Percentiles rank a stretch among this genome's conserved stretches.
These are phyloP conservation scores for Corrigiola litoralis DNA, from an alignment of 179 eudicot species.

Conservation along the genomic window DNA sequence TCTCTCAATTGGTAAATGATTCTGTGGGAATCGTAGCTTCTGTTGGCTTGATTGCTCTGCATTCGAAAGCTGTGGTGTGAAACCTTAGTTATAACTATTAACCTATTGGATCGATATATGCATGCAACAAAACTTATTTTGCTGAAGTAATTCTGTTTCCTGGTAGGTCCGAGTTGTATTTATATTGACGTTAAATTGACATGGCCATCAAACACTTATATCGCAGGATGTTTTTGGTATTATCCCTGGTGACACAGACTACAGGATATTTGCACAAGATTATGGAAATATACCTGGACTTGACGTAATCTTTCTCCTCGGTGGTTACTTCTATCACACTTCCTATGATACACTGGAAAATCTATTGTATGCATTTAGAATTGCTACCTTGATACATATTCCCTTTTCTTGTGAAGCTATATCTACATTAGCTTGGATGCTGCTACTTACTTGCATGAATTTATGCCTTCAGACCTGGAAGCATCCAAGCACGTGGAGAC, in stretches of 20 bases:
- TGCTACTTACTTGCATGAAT: constrained; percentile 35
- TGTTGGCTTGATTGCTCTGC: not conserved
- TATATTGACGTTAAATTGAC: not conserved
- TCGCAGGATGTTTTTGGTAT: constrained; percentile 79
- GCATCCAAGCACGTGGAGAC: constrained; percentile 98
- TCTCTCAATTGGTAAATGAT: too few relatives aligned
- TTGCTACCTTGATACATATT: constrained; percentile 46
- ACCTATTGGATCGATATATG: too few relatives aligned
- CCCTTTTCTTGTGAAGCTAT: constrained; percentile 24
- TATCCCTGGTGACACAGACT: constrained; percentile 95
- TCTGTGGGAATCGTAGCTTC: too few relatives aligned
- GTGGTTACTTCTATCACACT: constrained; percentile 96
- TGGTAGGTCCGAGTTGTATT: not conserved
- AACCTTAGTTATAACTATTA: too few relatives aligned
- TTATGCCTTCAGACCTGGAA: constrained; percentile 73
- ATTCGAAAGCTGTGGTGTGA: too few relatives aligned
- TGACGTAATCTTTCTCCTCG: constrained; percentile 84
- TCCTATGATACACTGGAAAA: constrained; percentile 82
- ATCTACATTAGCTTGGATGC: constrained; percentile 13
- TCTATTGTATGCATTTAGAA: constrained; percentile 71
- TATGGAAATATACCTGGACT: constrained; percentile 86
- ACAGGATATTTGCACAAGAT: constrained; percentile 88
- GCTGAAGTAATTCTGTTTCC: not conserved
- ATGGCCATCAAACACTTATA: not conserved
- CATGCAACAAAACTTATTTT: not conserved